Base-by-base conservation (phyloP, 179 eudicot genomes). In the Silene coronaria region DNA sequence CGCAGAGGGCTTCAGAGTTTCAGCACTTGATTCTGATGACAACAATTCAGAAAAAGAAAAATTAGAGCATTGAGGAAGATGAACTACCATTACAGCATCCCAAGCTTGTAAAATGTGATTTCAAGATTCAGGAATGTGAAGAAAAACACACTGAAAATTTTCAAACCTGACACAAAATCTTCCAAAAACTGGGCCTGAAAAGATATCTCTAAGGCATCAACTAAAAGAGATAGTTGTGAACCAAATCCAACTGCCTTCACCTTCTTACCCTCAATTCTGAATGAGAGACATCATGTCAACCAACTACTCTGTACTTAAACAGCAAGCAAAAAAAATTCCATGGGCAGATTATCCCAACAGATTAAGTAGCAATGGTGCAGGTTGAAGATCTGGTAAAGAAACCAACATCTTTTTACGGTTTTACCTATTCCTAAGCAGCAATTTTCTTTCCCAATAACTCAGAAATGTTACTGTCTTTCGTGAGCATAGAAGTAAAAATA, bases 111-210 rank as follows among this genome's bases (percentile, higher is more conserved):
- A 46, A 74, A 57, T n/a, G 68, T 55, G 63, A 32, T 69, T 42
- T 22, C 58, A 76, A 53, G 75, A 68, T 73, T 38, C 48, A 42
- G 48, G 48, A 42, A 42, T 42, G 48, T 42, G 48, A 14, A 65
- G 6, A 80, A 62, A 53, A 74, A 77, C 72, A 63, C 78, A 74
- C 70, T 75, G 70, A 75, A 45, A 80, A 60, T 59, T 62, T 80
- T 74, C 87, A 59, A 80, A 95, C 97, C 99, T 88, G 97, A 90
- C 67, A 95, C 94, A 89, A 88, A 90, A 79, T 92, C 97, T 84
- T 95, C 96, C 83, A 95, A 73, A 85, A 89, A 94, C 67, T 90
- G 89, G 80, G 96, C 98, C 32, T 81, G 88, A 78, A 88, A 87
- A 22, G 98, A 94, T 82, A 76, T 79, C 79, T 85, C 86, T 73